Conservation (phyloP, 108 stramenopile species). For the Aurantiochytrium sp. region DNA sequence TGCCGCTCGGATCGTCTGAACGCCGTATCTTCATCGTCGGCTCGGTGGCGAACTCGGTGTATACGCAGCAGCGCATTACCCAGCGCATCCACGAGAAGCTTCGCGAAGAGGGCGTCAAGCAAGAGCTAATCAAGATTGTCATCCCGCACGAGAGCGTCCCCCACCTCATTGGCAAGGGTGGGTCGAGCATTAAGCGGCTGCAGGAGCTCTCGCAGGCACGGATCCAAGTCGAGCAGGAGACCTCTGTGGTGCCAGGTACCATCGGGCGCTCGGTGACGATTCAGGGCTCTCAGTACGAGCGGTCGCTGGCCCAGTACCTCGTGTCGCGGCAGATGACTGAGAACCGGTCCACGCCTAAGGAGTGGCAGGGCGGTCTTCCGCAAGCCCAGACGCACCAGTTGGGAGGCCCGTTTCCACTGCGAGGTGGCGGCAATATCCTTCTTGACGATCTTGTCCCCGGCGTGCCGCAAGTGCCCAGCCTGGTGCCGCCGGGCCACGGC, state of each 20-base stretch:
- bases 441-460: not conserved
- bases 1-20: slow-evolving; percentile 14
- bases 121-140: slow-evolving; percentile 22
- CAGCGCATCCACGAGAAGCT: slow-evolving; percentile 7
- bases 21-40: not conserved
- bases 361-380: slow-evolving; percentile 20
- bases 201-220: slow-evolving; percentile 15
- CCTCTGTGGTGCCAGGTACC: not conserved
- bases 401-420: not conserved
- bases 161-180: slow-evolving; percentile 24
- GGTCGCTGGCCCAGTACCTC: not conserved
- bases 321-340: slow-evolving; percentile 8
- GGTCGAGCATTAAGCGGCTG: slow-evolving; percentile 14
- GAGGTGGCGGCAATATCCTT: not conserved
- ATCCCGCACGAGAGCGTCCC: slow-evolving; percentile 26
- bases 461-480: not conserved
- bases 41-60: slow-evolving; percentile 13
- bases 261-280: slow-evolving; percentile 16
- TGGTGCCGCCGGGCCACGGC: too few relatives aligned
- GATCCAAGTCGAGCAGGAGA: slow-evolving; percentile 24
- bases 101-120: slow-evolving; percentile 2
- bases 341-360: not conserved
- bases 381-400: not conserved
- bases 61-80: not conserved
- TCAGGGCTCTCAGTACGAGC: slow-evolving; percentile 28